phyloP scores from a whole-genome alignment of 495 filamentous ascomycete genomes.

The Pyrenopolyporus hunteri region DNA sequence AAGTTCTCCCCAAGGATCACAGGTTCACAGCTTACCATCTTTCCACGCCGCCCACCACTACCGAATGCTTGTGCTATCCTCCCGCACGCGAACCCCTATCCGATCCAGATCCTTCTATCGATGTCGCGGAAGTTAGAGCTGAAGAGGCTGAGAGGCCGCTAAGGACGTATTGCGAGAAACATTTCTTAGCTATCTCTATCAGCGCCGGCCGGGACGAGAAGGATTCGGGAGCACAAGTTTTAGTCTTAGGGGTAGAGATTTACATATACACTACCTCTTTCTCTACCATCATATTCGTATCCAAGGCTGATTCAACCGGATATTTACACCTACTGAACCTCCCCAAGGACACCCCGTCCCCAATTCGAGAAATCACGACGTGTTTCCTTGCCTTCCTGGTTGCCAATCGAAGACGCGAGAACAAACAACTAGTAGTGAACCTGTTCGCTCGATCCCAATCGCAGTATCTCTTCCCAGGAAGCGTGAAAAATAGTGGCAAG shows the following conservation, averaged over 20 bases:
- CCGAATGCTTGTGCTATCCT: constrained; percentile 77
- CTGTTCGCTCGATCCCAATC: constrained; percentile 91
- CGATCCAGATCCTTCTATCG: constrained; percentile 62
- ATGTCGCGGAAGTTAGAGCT: constrained; percentile 15
- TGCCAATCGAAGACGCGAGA: constrained; percentile 65
- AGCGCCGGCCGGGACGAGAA: constrained; percentile 32
- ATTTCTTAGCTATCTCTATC: constrained; percentile 81
- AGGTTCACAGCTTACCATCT: constrained; percentile 82
- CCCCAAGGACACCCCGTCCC: constrained; percentile 67
- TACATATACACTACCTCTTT: constrained; percentile 75
- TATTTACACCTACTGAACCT: constrained; percentile 72
- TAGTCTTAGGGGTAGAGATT: constrained; percentile 62
- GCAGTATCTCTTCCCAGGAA: constrained; percentile 94
- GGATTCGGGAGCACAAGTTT: constrained; percentile 29
- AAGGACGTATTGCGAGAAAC: constrained; percentile 84
- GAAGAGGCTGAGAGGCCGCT: constrained; percentile 37
- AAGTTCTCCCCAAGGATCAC: constrained; percentile 70
- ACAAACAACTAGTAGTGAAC: constrained; percentile 79
- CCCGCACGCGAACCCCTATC: constrained; percentile 73
- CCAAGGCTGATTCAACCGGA: constrained; percentile 96
- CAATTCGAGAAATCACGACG: constrained; percentile 71
- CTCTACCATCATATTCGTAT: constrained; percentile 88
- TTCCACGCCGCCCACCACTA: constrained; percentile 79
- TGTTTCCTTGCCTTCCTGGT: constrained; percentile 80
- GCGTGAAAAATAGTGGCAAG: constrained; percentile 81